These are phyloP conservation scores for Russula dissimulans DNA, from an alignment of 768 basidiomycete genomes.

Conservation along the genomic window DNA sequence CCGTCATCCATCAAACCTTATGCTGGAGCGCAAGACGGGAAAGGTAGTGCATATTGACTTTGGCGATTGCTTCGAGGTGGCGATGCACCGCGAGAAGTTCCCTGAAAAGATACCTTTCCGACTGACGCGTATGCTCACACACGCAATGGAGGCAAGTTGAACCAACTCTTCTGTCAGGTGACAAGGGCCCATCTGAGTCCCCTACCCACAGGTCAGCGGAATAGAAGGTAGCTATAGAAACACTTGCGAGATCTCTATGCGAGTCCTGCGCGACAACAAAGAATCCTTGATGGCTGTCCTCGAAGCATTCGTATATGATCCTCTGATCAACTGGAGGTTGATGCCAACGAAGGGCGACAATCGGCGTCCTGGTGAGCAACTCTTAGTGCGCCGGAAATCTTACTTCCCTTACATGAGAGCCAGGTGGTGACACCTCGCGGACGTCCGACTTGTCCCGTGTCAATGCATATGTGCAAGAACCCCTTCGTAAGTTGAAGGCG, in stretches of 20 bases:
- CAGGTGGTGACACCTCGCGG: slow-evolving; percentile 43
- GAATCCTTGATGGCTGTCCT: slow-evolving; percentile 99
- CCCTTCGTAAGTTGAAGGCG: slow-evolving; percentile 72
- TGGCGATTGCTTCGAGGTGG: slow-evolving; percentile 97
- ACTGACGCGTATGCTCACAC: slow-evolving; percentile 94
- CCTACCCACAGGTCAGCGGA: slow-evolving; percentile 67
- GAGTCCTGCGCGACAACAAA: slow-evolving; percentile 90
- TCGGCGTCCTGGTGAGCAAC: slow-evolving; percentile 52
- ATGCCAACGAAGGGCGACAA: slow-evolving; percentile 76
- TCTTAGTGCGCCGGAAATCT: slow-evolving; percentile 2
- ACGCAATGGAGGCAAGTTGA: slow-evolving; percentile 88
- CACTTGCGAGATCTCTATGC: slow-evolving; percentile 97
- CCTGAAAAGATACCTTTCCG: slow-evolving; percentile 99
- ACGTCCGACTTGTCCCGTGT: slow-evolving; percentile 56
- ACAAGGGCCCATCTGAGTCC: not conserved
- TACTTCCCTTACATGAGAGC: slow-evolving; percentile 19
- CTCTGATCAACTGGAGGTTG: slow-evolving; percentile 93
- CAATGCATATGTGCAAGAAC: slow-evolving; percentile 69
- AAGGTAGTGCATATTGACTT: slow-evolving; percentile 97
- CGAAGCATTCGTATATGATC: slow-evolving; percentile 98
- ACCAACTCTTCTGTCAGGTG: not conserved
- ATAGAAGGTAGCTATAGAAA: slow-evolving; percentile 96
- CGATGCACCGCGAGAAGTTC: slow-evolving; percentile 97
- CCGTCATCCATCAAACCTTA: slow-evolving; percentile 90
- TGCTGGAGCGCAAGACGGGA: slow-evolving; percentile 85